phyloP scores from a whole-genome alignment of 2,329 filamentous ascomycete species.

The Cryphonectria naterciae region DNA sequence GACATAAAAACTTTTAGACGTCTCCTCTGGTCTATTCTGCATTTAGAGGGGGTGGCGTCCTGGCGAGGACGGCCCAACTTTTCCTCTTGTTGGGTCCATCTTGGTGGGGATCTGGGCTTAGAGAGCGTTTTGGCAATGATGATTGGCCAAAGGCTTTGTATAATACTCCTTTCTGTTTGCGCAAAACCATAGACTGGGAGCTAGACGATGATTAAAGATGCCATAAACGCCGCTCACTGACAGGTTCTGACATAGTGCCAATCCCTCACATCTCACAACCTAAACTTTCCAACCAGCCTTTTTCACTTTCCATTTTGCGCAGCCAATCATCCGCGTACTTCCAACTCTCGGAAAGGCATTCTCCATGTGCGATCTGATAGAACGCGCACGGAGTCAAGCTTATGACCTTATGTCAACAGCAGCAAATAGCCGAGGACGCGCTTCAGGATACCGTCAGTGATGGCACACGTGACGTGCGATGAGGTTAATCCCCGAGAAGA shows the following conservation, averaged over 20 bases:
- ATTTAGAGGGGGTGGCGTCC: not conserved
- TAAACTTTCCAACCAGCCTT: not conserved
- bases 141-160: not conserved
- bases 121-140: not conserved
- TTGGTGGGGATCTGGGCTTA: not conserved
- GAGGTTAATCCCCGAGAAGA: no score
- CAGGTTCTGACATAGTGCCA: not conserved
- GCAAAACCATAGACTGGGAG: not conserved
- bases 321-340: no score
- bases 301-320: no score
- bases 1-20: not conserved
- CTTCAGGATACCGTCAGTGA: no score
- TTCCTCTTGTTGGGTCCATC: not conserved
- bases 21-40: not conserved
- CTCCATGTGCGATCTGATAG: no score
- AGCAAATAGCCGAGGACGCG: no score
- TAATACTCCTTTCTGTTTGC: not conserved
- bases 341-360: no score
- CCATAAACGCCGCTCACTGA: not conserved
- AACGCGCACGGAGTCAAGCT: no score
- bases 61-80: not conserved
- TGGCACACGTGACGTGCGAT: no score
- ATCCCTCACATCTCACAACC: not conserved
- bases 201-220: not conserved
- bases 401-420: no score